phyloP scores from a whole-genome alignment of 257 asterid species.

The Fraxinus quadrangulata region DNA sequence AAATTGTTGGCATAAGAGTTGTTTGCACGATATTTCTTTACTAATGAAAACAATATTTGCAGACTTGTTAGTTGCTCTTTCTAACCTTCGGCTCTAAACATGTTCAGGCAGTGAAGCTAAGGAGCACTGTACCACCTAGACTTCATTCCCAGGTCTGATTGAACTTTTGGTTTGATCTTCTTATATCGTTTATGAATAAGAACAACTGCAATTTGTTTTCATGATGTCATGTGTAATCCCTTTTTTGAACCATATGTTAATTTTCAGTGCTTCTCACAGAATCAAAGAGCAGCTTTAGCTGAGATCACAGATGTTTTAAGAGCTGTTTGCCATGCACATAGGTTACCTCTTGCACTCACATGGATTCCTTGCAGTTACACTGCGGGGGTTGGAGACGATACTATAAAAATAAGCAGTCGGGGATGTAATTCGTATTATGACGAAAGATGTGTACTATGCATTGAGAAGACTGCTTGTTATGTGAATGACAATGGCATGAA shows the following conservation, averaged over 20 bases:
- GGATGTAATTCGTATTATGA: constrained; percentile 20
- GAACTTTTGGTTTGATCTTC: background rate
- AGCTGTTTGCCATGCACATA: constrained; percentile 63
- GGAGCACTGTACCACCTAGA: constrained; percentile 51
- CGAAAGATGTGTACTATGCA: constrained; percentile 41
- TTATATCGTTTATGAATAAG: background rate
- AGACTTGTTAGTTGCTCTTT: background rate
- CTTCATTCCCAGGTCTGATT: constrained; percentile 47
- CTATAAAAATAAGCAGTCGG: constrained; percentile 15
- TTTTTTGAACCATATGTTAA: background rate
- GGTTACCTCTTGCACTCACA: constrained; percentile 69
- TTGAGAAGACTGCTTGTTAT: constrained; percentile 55
- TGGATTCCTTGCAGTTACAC: constrained; percentile 62
- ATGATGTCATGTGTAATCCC: background rate
- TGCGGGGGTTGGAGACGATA: constrained; percentile 27
- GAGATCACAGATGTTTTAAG: constrained; percentile 64
- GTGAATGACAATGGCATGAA: constrained; percentile 46
- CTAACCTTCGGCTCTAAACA: constrained; percentile 8
- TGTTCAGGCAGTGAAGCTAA: constrained; percentile 64
- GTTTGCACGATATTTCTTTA: background rate
- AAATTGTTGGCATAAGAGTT: background rate
- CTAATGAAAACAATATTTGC: background rate
- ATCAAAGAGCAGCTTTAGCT: constrained; percentile 55
- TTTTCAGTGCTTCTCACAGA: constrained; percentile 53
- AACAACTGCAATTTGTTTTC: background rate